Evolutionary conservation across 2,329 filamentous ascomycete species (phyloP).

Genomic region (Pochonia chlamydosporia): DNA sequence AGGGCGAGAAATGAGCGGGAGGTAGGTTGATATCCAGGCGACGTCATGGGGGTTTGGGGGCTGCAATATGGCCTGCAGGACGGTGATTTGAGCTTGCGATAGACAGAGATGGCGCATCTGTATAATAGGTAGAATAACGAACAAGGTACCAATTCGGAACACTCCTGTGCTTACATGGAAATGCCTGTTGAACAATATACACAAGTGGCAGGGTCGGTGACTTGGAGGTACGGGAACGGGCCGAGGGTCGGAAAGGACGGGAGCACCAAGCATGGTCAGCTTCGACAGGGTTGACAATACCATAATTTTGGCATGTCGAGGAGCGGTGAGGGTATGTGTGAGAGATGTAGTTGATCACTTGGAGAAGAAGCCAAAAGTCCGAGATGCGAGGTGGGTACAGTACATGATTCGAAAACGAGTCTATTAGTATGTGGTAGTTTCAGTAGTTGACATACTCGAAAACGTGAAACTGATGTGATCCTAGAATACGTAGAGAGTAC

Average conservation of each 20-base stretch:
- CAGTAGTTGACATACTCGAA: no score
- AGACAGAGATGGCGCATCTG: conserved; percentile 3
- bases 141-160: not conserved
- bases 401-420: not conserved
- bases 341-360: not conserved
- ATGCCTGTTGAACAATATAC: not conserved
- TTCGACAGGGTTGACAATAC: not conserved
- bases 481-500: no score
- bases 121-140: conserved; percentile 4
- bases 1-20: conserved; percentile 18
- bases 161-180: not conserved
- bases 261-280: not conserved
- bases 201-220: not conserved
- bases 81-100: not conserved
- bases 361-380: not conserved
- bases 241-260: not conserved
- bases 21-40: not conserved
- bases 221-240: conserved; percentile 1
- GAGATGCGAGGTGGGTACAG: not conserved
- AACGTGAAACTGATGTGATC: no score
- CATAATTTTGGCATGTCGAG: not conserved
- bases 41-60: not conserved
- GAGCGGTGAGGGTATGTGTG: not conserved
- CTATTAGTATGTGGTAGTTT: no score
- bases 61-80: not conserved